Conservation (phyloP, 1,284 basidiomycete genomes). For the Mrakiaceae sp. region DNA sequence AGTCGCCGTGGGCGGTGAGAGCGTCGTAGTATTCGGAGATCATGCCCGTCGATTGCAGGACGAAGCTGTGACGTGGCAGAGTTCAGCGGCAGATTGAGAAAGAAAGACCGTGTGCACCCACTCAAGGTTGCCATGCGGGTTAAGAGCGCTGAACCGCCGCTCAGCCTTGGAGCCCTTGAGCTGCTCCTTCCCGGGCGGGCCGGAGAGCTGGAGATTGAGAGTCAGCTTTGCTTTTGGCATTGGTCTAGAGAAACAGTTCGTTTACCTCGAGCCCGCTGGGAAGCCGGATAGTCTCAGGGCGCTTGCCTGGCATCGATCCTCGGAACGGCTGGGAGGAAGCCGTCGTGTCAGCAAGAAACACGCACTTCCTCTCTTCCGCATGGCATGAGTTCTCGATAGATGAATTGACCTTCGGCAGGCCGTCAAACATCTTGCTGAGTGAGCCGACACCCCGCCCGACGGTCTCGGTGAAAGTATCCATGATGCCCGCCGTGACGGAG, state of each 20-base stretch:
- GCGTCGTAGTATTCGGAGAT: conserved; percentile 11
- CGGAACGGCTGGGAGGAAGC: background rate
- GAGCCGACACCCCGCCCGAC: conserved; percentile 10
- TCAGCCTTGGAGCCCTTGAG: conserved; percentile 31
- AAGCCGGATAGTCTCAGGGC: conserved; percentile 27
- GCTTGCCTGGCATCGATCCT: conserved; percentile 4
- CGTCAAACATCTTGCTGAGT: conserved; percentile 27
- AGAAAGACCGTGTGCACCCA: background rate
- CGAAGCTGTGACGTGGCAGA: conserved; percentile 23
- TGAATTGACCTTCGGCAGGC: conserved; percentile 15
- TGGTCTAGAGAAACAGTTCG: too few relatives aligned
- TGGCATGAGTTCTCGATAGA: background rate
- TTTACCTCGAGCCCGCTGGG: conserved; percentile 30
- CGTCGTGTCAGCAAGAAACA: background rate
- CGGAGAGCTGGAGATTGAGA: conserved; percentile 24
- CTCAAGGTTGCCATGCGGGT: conserved; percentile 32
- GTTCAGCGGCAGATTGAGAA: background rate
- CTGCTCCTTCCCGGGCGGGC: conserved; percentile 28
- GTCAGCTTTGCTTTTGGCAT: too few relatives aligned
- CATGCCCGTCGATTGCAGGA: conserved; percentile 30
- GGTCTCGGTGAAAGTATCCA: conserved; percentile 28
- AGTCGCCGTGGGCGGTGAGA: conserved; percentile 32
- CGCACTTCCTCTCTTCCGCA: too few relatives aligned
- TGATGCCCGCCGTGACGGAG: conserved; percentile 35
- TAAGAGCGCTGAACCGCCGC: conserved; percentile 34